Conservation (phyloP, 352 stramenopile genomes). For the Pythium sp. region DNA sequence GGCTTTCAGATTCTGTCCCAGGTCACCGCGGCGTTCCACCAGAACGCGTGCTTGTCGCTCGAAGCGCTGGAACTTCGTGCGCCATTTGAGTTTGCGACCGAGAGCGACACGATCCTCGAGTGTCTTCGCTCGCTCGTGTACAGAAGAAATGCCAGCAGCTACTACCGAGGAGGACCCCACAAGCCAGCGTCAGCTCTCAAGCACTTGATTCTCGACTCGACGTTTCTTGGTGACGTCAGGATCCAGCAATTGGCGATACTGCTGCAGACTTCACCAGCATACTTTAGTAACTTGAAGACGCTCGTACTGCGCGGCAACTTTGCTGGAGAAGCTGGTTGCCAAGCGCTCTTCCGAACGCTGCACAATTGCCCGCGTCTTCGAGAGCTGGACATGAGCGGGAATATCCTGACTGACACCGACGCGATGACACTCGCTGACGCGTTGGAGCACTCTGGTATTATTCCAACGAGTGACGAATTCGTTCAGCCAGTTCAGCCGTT, state of each 20-base stretch:
- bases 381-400: conserved; percentile 39
- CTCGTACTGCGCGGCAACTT: conserved; percentile 63
- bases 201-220: conserved; percentile 52
- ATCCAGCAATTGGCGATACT: conserved; percentile 33
- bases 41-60: conserved; percentile 36
- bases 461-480: background rate
- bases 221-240: conserved; percentile 52
- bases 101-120: conserved; percentile 44
- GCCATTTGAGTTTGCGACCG: conserved; percentile 61
- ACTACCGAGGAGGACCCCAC: background rate
- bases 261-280: conserved; percentile 20
- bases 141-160: background rate
- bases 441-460: conserved; percentile 22
- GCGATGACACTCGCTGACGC: conserved; percentile 38
- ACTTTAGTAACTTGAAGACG: conserved; percentile 33
- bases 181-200: conserved; percentile 16
- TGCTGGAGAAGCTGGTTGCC: conserved; percentile 48
- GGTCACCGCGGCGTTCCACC: conserved; percentile 31
- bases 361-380: conserved; percentile 22
- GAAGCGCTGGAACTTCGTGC: conserved; percentile 38
- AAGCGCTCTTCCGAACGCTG: conserved; percentile 33
- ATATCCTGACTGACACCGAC: conserved; percentile 64
- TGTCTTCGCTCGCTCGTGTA: conserved; percentile 33
- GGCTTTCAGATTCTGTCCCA: conserved; percentile 41
- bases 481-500: conserved; percentile 10